Evolutionary conservation across 2,329 filamentous ascomycete genomes (phyloP).

Genomic region (Huntiella savannae): DNA sequence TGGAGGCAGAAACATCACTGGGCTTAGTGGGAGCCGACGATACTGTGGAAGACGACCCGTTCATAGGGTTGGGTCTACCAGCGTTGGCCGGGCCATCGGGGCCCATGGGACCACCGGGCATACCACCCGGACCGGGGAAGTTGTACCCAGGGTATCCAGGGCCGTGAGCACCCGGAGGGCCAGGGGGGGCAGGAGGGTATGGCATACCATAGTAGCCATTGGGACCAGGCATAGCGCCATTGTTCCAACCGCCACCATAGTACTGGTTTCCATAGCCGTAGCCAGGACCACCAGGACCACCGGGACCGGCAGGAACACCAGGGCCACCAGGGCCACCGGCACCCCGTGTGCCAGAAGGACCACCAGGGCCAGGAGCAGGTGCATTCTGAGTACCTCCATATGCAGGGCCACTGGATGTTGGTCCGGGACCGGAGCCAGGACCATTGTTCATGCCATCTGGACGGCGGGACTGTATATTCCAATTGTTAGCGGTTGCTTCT

Average conservation of each 20-base stretch:
- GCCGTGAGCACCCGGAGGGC: constrained; percentile 38
- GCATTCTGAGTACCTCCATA: too few species aligned
- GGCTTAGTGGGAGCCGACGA: neutral
- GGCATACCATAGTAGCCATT: constrained; percentile 37
- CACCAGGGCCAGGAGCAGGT: constrained; percentile 5
- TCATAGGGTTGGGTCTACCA: constrained; percentile 7
- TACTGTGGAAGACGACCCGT: constrained; percentile 22
- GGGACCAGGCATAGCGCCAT: constrained; percentile 23
- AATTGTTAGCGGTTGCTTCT: neutral
- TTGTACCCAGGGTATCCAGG: constrained; percentile 40
- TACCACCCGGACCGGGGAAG: constrained; percentile 24
- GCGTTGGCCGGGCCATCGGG: constrained; percentile 1
- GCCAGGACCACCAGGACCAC: constrained; percentile 7
- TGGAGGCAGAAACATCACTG: neutral
- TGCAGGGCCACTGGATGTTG: constrained; percentile 1
- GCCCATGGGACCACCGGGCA: constrained; percentile 4
- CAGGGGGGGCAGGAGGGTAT: constrained; percentile 50
- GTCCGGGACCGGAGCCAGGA: neutral
- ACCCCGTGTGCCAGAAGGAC: constrained; percentile 2
- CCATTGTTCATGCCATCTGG: neutral
- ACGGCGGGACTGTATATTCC: constrained; percentile 11
- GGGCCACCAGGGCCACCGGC: neutral
- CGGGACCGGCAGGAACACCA: constrained; percentile 1
- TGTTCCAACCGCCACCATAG: constrained; percentile 37
- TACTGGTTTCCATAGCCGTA: constrained; percentile 20